Evolutionary conservation across 2,329 filamentous ascomycete species (phyloP).

Genomic region (Trichoderma cornu-damae): DNA sequence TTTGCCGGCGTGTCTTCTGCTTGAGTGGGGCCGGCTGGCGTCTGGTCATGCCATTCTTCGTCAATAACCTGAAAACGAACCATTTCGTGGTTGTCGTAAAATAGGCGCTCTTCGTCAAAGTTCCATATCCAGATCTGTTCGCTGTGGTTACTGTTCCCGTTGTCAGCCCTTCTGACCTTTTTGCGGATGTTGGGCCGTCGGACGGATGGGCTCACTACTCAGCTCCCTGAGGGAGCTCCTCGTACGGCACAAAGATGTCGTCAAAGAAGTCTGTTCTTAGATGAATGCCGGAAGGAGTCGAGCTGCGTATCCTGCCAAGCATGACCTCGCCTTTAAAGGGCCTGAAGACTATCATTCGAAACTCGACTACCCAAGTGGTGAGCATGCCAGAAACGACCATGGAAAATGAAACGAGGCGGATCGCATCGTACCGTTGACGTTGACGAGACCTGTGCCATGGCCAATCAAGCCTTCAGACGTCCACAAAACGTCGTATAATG

Average conservation of each 20-base stretch:
- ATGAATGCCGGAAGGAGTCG: constrained; percentile 66
- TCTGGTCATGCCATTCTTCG: constrained; percentile 89
- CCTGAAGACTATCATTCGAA: constrained; percentile 87
- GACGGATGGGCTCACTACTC: constrained; percentile 60
- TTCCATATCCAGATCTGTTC: constrained; percentile 85
- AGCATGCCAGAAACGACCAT: background rate
- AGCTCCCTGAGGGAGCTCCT: constrained; percentile 68
- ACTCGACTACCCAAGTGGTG: constrained; percentile 63
- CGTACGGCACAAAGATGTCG: constrained; percentile 75
- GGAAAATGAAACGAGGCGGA: background rate
- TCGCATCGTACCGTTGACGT: constrained; percentile 79
- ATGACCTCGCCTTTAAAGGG: constrained; percentile 95
- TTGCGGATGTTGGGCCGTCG: background rate
- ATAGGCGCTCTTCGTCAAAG: constrained; percentile 67
- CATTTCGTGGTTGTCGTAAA: constrained; percentile 84
- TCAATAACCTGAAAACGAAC: constrained; percentile 80
- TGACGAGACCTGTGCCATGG: constrained; percentile 84
- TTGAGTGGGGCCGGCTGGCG: constrained; percentile 61
- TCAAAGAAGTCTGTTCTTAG: constrained; percentile 89
- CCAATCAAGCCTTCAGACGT: constrained; percentile 91
- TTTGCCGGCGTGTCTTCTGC: constrained; percentile 57
- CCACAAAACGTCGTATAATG: constrained; percentile 84
- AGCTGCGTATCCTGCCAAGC: constrained; percentile 73
- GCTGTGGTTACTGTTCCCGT: constrained; percentile 56
- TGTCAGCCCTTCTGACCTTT: constrained; percentile 16